Evolutionary conservation across 2,329 filamentous ascomycete species (phyloP).

Genomic region (Orbilia oligospora): DNA sequence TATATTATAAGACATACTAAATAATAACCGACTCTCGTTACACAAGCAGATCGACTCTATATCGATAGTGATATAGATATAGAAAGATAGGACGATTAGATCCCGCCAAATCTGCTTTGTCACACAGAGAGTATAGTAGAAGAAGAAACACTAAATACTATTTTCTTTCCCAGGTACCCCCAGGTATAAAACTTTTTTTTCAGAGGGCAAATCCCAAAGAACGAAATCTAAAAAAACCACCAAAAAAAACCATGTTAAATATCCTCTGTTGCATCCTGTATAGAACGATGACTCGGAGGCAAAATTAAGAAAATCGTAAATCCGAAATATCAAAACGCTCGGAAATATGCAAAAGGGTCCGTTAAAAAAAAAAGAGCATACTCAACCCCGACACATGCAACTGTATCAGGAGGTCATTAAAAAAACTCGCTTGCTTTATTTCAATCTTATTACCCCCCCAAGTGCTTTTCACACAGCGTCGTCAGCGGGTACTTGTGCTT

Average conservation of each 20-base stretch:
- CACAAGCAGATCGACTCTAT: slow-evolving; percentile 3
- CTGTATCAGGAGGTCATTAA: background rate
- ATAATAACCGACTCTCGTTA: slow-evolving; percentile 4
- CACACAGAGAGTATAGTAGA: background rate
- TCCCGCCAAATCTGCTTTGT: background rate
- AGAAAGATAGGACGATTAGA: background rate
- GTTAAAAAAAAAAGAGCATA: background rate
- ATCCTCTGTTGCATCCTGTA: background rate
- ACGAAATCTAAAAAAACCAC: background rate
- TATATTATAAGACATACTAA: slow-evolving; percentile 21
- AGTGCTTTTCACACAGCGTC: slow-evolving; percentile 29
- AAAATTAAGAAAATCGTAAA: slow-evolving; percentile 4
- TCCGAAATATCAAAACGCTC: slow-evolving; percentile 11
- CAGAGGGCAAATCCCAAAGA: slow-evolving; percentile 13
- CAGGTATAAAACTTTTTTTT: slow-evolving; percentile 15
- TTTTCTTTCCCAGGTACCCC: slow-evolving; percentile 16
- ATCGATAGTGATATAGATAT: background rate
- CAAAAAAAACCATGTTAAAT: background rate
- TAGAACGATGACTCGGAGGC: slow-evolving; percentile 6
- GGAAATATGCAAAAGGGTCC: slow-evolving; percentile 13
- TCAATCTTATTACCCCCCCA: slow-evolving; percentile 4
- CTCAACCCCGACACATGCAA: background rate
- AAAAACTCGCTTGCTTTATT: slow-evolving; percentile 11
- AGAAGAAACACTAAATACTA: slow-evolving; percentile 6
- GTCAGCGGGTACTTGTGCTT: slow-evolving; percentile 47